phyloP scores from a whole-genome alignment of 805 yeast species.

The Saturnispora quitensis region DNA sequence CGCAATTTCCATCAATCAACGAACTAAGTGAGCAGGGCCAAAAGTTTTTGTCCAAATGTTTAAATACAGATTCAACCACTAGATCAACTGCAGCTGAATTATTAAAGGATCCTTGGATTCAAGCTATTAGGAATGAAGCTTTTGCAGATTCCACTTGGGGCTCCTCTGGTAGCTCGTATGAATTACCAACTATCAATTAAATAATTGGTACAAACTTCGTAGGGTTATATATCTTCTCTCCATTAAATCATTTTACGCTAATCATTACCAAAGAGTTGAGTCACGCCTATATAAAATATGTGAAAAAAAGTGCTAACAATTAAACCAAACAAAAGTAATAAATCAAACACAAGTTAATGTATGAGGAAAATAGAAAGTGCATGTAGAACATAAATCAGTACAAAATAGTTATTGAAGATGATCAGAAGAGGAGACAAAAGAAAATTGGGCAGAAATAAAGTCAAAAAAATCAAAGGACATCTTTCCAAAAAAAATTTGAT shows the following conservation, averaged over 20 bases:
- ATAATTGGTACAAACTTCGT: not conserved
- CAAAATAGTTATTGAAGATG: not conserved
- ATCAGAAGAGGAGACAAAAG: not conserved
- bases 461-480: not conserved
- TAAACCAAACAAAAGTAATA: not conserved
- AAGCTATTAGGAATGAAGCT: constrained; percentile 58
- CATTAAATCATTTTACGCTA: not conserved
- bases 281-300: not conserved
- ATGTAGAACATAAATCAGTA: not conserved
- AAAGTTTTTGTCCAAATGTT: constrained; percentile 61
- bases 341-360: not conserved
- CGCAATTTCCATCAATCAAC: constrained; percentile 70
- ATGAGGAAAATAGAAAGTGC: not conserved
- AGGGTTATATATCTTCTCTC: not conserved
- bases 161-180: not conserved
- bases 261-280: not conserved
- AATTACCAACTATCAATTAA: not conserved
- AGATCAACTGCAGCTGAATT: constrained; percentile 81
- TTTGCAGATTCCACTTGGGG: constrained; percentile 36
- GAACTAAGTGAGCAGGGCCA: constrained; percentile 72
- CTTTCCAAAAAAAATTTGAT: no score
- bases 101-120: constrained; percentile 84
- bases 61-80: constrained; percentile 72
- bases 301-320: not conserved
- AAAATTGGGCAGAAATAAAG: not conserved